These are phyloP conservation scores for Coemansia sp. DNA, from an alignment of 192 early-diverging fungal genomes.

Conservation along the genomic window DNA sequence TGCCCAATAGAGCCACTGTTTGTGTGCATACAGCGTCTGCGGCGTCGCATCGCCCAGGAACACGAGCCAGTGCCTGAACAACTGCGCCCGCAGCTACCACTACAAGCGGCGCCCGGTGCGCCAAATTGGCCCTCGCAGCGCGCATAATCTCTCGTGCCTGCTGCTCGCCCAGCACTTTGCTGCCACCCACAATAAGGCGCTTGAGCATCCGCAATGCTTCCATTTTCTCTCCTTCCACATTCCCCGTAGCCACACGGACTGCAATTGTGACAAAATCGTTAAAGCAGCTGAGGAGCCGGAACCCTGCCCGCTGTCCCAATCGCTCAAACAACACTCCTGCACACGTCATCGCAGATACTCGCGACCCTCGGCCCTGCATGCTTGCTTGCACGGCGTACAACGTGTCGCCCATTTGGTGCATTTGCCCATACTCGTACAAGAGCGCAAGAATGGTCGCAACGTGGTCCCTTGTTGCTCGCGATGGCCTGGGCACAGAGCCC, in stretches of 20 bases:
- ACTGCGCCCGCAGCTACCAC: slow-evolving; percentile 25
- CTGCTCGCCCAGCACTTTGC: slow-evolving; percentile 67
- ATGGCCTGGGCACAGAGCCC: slow-evolving; percentile 28
- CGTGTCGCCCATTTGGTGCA: slow-evolving; percentile 37
- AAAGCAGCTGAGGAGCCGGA: slow-evolving; percentile 52
- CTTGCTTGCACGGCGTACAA: slow-evolving; percentile 32
- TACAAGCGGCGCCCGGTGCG: slow-evolving; percentile 66
- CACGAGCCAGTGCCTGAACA: slow-evolving; percentile 25
- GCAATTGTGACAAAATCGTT: slow-evolving; percentile 36
- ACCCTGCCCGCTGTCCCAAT: slow-evolving; percentile 51
- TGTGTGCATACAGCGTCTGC: background rate
- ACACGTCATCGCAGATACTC: slow-evolving; percentile 69
- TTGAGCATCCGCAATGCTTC: slow-evolving; percentile 69
- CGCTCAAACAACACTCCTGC: slow-evolving; percentile 78
- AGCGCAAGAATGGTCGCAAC: slow-evolving; percentile 32
- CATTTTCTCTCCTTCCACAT: slow-evolving; percentile 51
- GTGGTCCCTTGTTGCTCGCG: slow-evolving; percentile 32
- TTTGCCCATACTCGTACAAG: slow-evolving; percentile 31
- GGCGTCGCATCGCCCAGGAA: background rate
- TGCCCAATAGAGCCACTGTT: slow-evolving; percentile 25
- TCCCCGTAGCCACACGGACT: slow-evolving; percentile 19
- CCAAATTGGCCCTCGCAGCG: slow-evolving; percentile 59
- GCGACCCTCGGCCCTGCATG: slow-evolving; percentile 10
- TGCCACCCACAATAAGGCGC: slow-evolving; percentile 63
- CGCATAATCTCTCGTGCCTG: slow-evolving; percentile 74